A percentile compares a stretch with the other conserved stretches of the same genome.
phyloP scores from a whole-genome alignment of 176 grass and related monocot species.

The Aegilops tauschii region DNA sequence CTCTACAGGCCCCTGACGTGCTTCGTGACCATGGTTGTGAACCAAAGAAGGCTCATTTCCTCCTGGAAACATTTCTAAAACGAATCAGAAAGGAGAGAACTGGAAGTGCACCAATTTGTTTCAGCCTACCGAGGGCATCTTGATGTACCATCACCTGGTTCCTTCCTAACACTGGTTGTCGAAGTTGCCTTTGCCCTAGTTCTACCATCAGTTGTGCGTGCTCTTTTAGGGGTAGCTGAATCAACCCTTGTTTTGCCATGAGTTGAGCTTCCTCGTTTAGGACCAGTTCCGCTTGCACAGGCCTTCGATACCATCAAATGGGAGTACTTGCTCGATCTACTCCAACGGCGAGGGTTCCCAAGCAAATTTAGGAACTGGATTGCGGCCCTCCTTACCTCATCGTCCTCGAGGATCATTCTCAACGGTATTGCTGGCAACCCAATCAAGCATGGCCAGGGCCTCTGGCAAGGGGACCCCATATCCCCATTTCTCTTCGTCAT shows the following conservation, averaged over 20 bases:
- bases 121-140: background rate
- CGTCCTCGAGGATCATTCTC: no score
- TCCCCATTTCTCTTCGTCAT: no score
- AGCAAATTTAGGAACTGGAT: no score
- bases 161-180: background rate
- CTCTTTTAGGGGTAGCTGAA: background rate
- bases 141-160: background rate
- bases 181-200: background rate
- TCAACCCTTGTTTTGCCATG: background rate
- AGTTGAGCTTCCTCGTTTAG: background rate
- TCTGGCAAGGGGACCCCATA: no score
- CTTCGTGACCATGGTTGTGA: background rate
- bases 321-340: no score
- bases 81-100: background rate
- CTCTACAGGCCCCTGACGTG: background rate
- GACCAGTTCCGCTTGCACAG: background rate
- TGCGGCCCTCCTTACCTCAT: no score
- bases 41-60: background rate
- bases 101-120: background rate
- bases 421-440: no score
- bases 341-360: no score
- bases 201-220: background rate
- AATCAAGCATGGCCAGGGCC: no score
- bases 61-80: background rate
- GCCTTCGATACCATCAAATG: no score